Conservation (phyloP, 2,329 filamentous ascomycete genomes). For the Fusarium nygamai region DNA sequence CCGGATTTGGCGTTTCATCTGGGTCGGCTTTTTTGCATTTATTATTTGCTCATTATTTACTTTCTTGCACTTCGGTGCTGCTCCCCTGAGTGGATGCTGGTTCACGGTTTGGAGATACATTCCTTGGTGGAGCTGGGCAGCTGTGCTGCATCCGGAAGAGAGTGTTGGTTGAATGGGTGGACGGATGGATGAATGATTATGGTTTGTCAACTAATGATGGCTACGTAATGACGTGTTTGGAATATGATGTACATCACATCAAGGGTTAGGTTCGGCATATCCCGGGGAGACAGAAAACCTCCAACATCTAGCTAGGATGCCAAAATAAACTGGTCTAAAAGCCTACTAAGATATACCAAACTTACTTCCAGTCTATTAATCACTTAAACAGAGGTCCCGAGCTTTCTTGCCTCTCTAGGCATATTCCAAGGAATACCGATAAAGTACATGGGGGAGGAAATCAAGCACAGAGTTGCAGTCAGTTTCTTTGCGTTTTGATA, state of each 20-base stretch:
- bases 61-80: not conserved
- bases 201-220: slow-evolving; percentile 34
- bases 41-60: not conserved
- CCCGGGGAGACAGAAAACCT: not conserved
- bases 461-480: slow-evolving; percentile 2
- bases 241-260: slow-evolving; percentile 9
- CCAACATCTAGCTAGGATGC: not conserved
- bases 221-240: slow-evolving; percentile 28
- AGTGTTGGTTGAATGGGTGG: not conserved
- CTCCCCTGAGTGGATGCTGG: slow-evolving; percentile 10
- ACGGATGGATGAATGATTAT: slow-evolving; percentile 40
- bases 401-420: not conserved
- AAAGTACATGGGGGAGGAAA: slow-evolving; percentile 11
- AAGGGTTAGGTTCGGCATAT: slow-evolving; percentile 4
- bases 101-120: slow-evolving; percentile 15
- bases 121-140: slow-evolving; percentile 16
- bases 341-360: not conserved
- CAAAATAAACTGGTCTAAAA: not conserved
- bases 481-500: not conserved
- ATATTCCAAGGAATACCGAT: slow-evolving; percentile 10
- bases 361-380: not conserved
- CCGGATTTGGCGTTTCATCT: slow-evolving; percentile 40
- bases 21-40: slow-evolving; percentile 34
- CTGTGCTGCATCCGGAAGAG: slow-evolving; percentile 23
- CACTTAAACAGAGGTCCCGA: not conserved